A percentile compares a stretch with the other conserved stretches of the same genome.
These are phyloP conservation scores for Lactifluus echinatus DNA, from an alignment of 768 basidiomycete genomes.

Conservation along the genomic window DNA sequence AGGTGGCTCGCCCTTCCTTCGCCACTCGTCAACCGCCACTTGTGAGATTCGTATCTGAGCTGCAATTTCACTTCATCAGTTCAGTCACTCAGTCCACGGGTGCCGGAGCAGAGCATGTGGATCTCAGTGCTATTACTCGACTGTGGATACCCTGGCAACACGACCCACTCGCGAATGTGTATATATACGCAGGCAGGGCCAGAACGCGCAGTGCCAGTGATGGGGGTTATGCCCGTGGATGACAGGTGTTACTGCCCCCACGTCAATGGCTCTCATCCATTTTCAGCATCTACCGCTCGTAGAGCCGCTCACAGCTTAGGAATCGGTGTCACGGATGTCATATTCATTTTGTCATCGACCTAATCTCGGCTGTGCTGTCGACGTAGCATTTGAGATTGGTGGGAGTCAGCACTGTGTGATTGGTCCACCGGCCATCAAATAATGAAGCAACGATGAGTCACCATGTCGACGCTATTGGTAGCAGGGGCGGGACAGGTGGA, in stretches of 20 bases:
- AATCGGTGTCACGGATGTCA: neutral
- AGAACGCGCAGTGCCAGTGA: neutral
- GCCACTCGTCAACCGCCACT: neutral
- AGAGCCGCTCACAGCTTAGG: neutral
- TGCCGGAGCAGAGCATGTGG: too few species aligned
- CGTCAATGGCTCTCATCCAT: neutral
- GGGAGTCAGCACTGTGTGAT: neutral
- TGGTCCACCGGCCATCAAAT: slow-evolving; percentile 5
- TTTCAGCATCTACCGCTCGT: neutral
- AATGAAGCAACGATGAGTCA: neutral
- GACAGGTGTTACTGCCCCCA: neutral
- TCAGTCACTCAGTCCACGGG: too few species aligned
- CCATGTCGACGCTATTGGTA: slow-evolving; percentile 10
- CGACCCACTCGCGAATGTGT: too few species aligned
- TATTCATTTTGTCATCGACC: neutral
- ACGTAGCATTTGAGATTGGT: neutral
- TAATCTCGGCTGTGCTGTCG: slow-evolving; percentile 11
- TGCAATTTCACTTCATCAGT: neutral
- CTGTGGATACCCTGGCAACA: slow-evolving; percentile 1
- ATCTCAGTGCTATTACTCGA: too few species aligned
- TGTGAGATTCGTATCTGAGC: slow-evolving; percentile 3
- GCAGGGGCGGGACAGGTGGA: neutral
- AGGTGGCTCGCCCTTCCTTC: neutral
- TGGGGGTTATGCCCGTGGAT: neutral
- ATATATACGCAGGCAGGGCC: neutral